Base-by-base conservation (phyloP, 805 yeast species). In the Yarrowia sp. region DNA sequence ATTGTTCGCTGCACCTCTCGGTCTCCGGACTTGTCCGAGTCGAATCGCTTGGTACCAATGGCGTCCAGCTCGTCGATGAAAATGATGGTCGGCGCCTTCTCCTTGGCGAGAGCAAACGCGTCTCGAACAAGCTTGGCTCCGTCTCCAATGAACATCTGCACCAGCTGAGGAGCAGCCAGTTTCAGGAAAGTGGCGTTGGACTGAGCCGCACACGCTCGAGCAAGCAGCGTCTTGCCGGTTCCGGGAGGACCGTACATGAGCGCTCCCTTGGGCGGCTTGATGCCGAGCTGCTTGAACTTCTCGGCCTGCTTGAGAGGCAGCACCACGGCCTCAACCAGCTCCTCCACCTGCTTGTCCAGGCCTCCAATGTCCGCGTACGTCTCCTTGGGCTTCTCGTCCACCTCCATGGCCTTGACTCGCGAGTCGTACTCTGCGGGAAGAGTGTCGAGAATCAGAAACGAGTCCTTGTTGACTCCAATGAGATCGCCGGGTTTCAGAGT, bases 161-260 rank as follows among this genome's bases (percentile, higher is more conserved):
- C 98, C 71, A 95, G 86, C 79, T 95, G 99, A 9, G 99, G 97
- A 43, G 98, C 99, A 0, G 98, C 98, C 68, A 95, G 85, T 76
- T 96, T 91, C 76, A 95, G 83, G 78, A 95, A 95, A 0, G 99
- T 95, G 15, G 99, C 99, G 79, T 93, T 92, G 0, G 98, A 91
- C 79, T 95, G 98, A 67, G 98, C 97, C 30, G 99, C 99, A 81
- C 98, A 96, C 1, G 99, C 99, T 77, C 97, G 88, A 10, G 99
- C 99, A 72, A 95, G 83, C 70, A 95, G 82, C 1, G 99, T 95
- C 80, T 95, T 95, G 78, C 99, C 99, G 1, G 99, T 95, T 78
- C 99, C 99, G 66, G 99, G 99, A 9, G 99, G 98, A 43, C 99
- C 99, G 77, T 95, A 95, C 93, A 95, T 92, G 66, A 95, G 83